A percentile compares a stretch with the other conserved stretches of the same genome.
These are phyloP conservation scores for Fusarium praegraminearum DNA, from an alignment of 2,329 filamentous ascomycete species.

Conservation along the genomic window DNA sequence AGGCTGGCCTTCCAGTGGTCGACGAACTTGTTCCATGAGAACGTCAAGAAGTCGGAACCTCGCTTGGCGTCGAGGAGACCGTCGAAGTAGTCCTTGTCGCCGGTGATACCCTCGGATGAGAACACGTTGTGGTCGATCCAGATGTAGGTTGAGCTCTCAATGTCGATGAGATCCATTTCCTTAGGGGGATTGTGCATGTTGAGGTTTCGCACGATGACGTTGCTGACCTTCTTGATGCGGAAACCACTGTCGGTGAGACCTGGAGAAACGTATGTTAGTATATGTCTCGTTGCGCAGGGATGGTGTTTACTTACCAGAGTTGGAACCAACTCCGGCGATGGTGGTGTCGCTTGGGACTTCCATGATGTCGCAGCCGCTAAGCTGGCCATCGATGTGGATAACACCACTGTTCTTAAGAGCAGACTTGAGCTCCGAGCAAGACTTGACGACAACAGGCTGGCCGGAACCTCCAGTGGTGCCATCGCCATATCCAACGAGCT, in stretches of 20 bases:
- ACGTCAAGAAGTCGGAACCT: constrained; percentile 65
- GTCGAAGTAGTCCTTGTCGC: constrained; percentile 72
- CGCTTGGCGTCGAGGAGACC: constrained; percentile 70
- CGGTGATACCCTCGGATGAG: constrained; percentile 60
- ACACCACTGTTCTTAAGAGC: constrained; percentile 57
- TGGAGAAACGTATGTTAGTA: constrained; percentile 6
- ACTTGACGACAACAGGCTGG: constrained; percentile 58
- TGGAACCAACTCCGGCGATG: constrained; percentile 60
- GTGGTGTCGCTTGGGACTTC: constrained; percentile 61
- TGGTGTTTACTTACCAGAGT: constrained; percentile 44
- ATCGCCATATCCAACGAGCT: constrained; percentile 49
- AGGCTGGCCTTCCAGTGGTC: constrained; percentile 71
- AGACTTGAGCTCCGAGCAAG: constrained; percentile 56
- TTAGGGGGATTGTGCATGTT: constrained; percentile 59
- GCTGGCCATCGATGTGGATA: constrained; percentile 58
- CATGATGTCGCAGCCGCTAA: constrained; percentile 55
- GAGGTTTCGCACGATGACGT: constrained; percentile 66
- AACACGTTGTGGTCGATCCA: constrained; percentile 72
- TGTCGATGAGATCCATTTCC: constrained; percentile 60
- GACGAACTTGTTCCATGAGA: constrained; percentile 46
- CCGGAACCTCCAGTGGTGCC: constrained; percentile 62
- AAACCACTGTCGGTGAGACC: constrained; percentile 56
- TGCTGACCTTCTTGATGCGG: constrained; percentile 58
- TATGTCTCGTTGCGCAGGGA: not conserved
- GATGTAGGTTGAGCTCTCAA: constrained; percentile 58